Evolutionary conservation across 73 alveolate species (phyloP), one percentile per base, ranked within the genome.

Genomic region (Paramecium biaurelia): DNA sequence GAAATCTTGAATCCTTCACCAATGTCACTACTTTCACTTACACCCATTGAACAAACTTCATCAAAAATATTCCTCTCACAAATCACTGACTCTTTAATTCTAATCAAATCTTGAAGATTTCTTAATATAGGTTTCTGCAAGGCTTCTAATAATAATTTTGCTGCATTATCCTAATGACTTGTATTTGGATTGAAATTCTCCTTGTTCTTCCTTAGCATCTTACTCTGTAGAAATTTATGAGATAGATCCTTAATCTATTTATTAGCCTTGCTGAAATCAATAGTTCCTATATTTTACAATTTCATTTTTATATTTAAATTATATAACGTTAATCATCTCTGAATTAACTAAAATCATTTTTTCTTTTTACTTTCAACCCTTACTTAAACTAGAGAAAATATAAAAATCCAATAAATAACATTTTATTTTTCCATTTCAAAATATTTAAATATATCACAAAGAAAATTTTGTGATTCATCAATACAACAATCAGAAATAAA

Each of bases 1-100:
- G 84, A 63, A 63, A 63, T 32, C 84, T 63, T 63, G 45, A 63
- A 63, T n/a, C 84, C 84, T 18, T 63, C 84, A 63, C 84, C 84
- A 2, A 63, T 32, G 11, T 63, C 84, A 30, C 49, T 30, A 79
- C 23, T 79, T 32, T 79, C 74, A 63, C 84, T 63, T 30, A 30
- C 84, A 30, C 84, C 84, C 23, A 63, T 26, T 5, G 84, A 63
- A 63, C 41, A 30, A 7, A 32, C 45, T n/a, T 63, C 84, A 24
- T 32, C 49, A 63, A 63, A 63, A 23, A 63, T 63, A 63, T 63
- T 63, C 28, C 72, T 79, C 56, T 41, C 70, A 43, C 74, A 79
- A 18, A 79, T 76, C 0, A 79, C 70, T 45, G 90, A 79, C 21
- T 26, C 70, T n/a, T 45, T 41, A 1, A 63, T 32, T 10, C 49